phyloP scores from a whole-genome alignment of 495 filamentous ascomycete species.

The Saxispiralis lemnorum region DNA sequence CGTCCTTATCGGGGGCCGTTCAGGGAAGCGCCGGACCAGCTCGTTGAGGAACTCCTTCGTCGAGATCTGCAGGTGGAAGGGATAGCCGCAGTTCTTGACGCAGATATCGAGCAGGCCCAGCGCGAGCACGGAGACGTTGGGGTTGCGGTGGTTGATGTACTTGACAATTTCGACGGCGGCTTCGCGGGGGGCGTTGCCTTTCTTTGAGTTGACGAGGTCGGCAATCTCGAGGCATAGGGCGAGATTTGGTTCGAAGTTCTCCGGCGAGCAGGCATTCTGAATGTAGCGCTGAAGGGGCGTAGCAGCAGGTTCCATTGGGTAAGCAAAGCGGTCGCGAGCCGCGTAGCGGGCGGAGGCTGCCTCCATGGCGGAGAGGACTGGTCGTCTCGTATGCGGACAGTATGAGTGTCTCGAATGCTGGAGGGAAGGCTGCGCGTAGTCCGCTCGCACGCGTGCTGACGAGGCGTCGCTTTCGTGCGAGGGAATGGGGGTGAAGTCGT shows the following conservation, averaged over 20 bases:
- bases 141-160: slow-evolving; percentile 88
- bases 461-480: too few relatives aligned
- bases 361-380: slow-evolving; percentile 68
- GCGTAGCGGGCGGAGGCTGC: slow-evolving; percentile 89
- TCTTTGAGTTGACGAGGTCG: slow-evolving; percentile 93
- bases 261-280: slow-evolving; percentile 82
- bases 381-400: too few relatives aligned
- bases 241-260: slow-evolving; percentile 94
- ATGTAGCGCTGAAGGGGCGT: slow-evolving; percentile 89
- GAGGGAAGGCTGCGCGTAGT: too few relatives aligned
- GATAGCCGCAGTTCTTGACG: slow-evolving; percentile 98
- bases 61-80: slow-evolving; percentile 94
- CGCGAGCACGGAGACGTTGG: slow-evolving; percentile 81
- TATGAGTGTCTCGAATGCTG: too few relatives aligned
- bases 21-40: slow-evolving; percentile 87
- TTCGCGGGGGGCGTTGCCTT: slow-evolving; percentile 91
- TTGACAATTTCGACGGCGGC: slow-evolving; percentile 86
- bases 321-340: slow-evolving; percentile 84
- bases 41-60: slow-evolving; percentile 99
- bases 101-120: slow-evolving; percentile 86
- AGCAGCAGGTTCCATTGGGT: slow-evolving; percentile 55
- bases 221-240: slow-evolving; percentile 91
- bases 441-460: too few relatives aligned
- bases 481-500: too few relatives aligned
- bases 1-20: slow-evolving; percentile 72